Conservation (phyloP, 148 eudicot genomes). For the Cornus suecica region DNA sequence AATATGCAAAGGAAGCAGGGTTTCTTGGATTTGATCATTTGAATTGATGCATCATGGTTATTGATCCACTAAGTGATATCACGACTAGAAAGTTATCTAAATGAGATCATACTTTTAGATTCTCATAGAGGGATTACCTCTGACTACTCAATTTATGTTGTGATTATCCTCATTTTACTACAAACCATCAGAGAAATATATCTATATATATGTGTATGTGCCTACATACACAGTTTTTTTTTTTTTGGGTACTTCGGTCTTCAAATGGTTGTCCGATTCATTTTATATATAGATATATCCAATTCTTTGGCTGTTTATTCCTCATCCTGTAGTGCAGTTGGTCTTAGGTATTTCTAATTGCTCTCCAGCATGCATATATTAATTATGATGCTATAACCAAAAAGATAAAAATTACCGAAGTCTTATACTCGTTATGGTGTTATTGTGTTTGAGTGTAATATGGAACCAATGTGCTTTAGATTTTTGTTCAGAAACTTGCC, state of each 20-base stretch:
- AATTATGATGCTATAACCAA: no score
- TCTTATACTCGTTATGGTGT: neutral
- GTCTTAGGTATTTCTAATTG: neutral
- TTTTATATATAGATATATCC: neutral
- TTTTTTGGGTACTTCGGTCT: neutral
- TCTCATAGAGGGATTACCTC: neutral
- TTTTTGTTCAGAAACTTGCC: neutral
- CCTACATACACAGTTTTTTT: no score
- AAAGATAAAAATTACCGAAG: no score
- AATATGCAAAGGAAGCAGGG: neutral
- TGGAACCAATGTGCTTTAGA: neutral
- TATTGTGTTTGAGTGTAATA: neutral
- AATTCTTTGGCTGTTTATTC: neutral
- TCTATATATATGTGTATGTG: no score
- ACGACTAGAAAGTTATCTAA: neutral
- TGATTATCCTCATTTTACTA: neutral
- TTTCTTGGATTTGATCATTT: neutral
- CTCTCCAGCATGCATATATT: neutral
- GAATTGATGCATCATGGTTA: neutral
- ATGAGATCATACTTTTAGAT: neutral
- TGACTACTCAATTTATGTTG: neutral
- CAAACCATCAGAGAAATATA: neutral
- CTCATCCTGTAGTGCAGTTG: neutral
- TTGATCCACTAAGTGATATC: neutral
- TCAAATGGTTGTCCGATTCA: neutral